Evolutionary conservation across 73 alveolate species (phyloP).

Genomic region (Paramecium primaurelia): DNA sequence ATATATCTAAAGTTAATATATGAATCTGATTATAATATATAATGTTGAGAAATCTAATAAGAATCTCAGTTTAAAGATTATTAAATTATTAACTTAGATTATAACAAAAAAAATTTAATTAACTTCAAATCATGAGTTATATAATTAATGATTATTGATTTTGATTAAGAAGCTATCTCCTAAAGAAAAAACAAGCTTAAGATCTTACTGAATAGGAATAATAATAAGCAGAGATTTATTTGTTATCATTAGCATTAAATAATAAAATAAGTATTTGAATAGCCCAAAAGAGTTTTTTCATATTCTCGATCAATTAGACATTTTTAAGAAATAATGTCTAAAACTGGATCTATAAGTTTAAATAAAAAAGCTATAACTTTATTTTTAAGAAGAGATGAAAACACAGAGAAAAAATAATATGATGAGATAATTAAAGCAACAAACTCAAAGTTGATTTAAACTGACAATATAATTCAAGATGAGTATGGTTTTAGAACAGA

Average conservation of each 20-base stretch:
- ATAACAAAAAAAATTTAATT: neutral
- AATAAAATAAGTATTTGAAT: neutral
- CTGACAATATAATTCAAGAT: neutral
- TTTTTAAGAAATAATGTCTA: conserved; percentile 14
- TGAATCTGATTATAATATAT: too few species aligned
- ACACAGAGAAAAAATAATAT: neutral
- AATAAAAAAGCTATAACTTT: neutral
- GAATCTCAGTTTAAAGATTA: neutral
- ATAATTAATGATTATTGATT: neutral
- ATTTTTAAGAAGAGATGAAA: neutral
- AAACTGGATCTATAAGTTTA: neutral
- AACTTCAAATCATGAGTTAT: neutral
- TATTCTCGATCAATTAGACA: conserved; percentile 10
- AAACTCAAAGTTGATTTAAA: neutral
- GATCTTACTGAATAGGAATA: neutral
- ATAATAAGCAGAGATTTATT: neutral
- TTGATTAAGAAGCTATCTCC: neutral
- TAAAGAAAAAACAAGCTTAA: neutral
- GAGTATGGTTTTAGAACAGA: neutral
- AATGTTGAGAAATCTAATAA: neutral
- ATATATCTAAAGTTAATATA: too few species aligned
- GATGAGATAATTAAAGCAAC: neutral
- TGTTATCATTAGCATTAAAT: neutral
- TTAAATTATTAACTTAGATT: neutral
- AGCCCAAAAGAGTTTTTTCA: neutral